Evolutionary conservation across 495 filamentous ascomycete genomes (phyloP).

Genomic region (Oleoguttula mirabilis): DNA sequence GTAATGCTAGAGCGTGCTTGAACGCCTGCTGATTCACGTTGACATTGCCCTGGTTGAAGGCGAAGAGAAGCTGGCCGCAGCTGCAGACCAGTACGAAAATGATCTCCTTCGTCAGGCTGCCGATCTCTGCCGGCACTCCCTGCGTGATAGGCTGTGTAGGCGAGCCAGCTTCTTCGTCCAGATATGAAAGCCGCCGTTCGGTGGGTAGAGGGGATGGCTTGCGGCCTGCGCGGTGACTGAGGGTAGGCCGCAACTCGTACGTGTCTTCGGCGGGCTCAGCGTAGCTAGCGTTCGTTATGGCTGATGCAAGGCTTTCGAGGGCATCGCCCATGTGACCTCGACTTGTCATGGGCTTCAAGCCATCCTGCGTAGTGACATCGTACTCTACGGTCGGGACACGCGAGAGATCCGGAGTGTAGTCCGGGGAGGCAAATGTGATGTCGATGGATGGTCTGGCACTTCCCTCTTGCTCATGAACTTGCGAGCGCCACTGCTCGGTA

Average conservation of each 20-base stretch:
- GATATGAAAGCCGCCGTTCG: neutral
- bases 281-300: neutral
- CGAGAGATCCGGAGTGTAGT: too few relatives aligned
- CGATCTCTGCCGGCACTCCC: slow-evolving; percentile 31
- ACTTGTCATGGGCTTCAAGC: neutral
- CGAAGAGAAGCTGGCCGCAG: slow-evolving; percentile 36
- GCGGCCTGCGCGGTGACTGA: neutral
- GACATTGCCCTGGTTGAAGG: slow-evolving; percentile 36
- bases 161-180: slow-evolving; percentile 8
- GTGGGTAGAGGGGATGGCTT: neutral
- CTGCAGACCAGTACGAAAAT: slow-evolving; percentile 37
- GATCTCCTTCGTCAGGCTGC: slow-evolving; percentile 30
- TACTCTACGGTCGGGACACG: too few relatives aligned
- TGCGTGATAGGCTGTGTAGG: slow-evolving; percentile 17
- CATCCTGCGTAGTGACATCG: too few relatives aligned
- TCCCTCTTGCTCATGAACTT: too few relatives aligned
- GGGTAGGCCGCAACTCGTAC: neutral
- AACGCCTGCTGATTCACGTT: slow-evolving; percentile 31
- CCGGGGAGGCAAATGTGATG: too few relatives aligned
- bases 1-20: slow-evolving; percentile 29
- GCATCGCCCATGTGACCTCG: neutral
- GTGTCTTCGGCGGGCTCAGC: neutral
- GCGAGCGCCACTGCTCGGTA: too few relatives aligned
- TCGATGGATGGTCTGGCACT: too few relatives aligned
- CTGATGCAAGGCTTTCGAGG: neutral